Evolutionary conservation across 805 yeast genomes (phyloP), one percentile per base, ranked within the genome.

Genomic region (Teunomyces atbi): DNA sequence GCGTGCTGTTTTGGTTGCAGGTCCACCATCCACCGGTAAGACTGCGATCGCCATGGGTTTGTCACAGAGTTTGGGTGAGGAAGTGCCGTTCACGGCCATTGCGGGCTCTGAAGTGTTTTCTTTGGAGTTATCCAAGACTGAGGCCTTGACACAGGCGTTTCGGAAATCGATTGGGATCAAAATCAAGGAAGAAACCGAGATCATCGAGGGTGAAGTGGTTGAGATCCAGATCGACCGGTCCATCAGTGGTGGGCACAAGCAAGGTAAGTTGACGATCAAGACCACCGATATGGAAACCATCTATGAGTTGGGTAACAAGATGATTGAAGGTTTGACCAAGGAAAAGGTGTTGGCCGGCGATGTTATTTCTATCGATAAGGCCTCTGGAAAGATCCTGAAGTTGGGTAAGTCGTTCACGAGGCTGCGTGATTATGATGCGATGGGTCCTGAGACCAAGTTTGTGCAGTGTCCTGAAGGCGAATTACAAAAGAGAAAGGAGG

Each of bases 401-500:
- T 80, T 94, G 54, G 99, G 99, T 50, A 83, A 97, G 68, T 91
- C 97, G 0, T 95, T 89, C 68, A 84, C 98, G 5, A 82, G 97
- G 57, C 95, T 97, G 5, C 81, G 99, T 58, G 99, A 94, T 68
- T 94, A 94, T 67, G 99, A 94, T 70, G 97, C 98, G 38, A 89
- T 90, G 96, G 96, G 96, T 16, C 96, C 97, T 45, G 98, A 95
- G 54, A 91, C 97, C 42, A 91, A 90, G 68, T 94, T 94, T 65
- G 96, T 94, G 48, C 97, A 94, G 69, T 86, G 96, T 64, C 99
- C 99, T 33, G 97, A 94, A 66, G 99, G 99, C 47, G 99, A 94
- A 74, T 81, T 94, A 61, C 99, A 94, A 73, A 88, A 89, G 63
- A 83, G 97, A 60, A 89, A 89, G 63, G 95, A 90, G 62, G 96